Percentiles rank a stretch among this genome's conserved stretches.
Conservation (phyloP, 768 basidiomycete genomes). For the Dioszegia hungarica region DNA sequence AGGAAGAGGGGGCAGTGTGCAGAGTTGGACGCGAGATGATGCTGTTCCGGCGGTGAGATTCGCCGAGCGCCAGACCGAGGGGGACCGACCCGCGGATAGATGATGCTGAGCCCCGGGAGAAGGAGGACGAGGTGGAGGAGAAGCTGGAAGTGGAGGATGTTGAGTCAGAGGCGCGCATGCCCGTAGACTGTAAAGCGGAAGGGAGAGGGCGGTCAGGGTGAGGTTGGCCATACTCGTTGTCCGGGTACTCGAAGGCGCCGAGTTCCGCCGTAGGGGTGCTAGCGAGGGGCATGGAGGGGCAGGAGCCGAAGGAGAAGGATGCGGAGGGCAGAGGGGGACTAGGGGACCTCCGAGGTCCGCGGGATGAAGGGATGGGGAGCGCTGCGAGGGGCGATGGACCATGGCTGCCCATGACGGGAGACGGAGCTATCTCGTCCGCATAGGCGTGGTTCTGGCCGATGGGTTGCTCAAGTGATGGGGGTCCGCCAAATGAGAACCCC, state of each 20-base stretch:
- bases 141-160: neutral
- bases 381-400: too few relatives aligned
- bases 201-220: neutral
- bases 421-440: too few relatives aligned
- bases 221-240: neutral
- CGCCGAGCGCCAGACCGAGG: neutral
- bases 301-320: slow-evolving; percentile 30
- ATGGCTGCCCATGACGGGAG: too few relatives aligned
- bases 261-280: slow-evolving; percentile 41
- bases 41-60: slow-evolving; percentile 3
- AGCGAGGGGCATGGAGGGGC: slow-evolving; percentile 19
- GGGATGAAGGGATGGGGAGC: too few relatives aligned
- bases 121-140: neutral
- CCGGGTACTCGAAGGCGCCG: slow-evolving; percentile 45
- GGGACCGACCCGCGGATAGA: slow-evolving; percentile 1
- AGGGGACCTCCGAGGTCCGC: neutral
- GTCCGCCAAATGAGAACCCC: neutral
- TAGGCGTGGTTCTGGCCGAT: neutral
- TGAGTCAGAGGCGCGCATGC: neutral
- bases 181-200: neutral
- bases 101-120: neutral
- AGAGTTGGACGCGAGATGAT: slow-evolving; percentile 2
- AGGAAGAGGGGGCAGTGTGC: neutral
- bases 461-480: neutral
- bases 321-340: neutral